These are phyloP conservation scores for Mucor plumbeus DNA, from an alignment of 371 early-diverging fungal genomes.

Conservation along the genomic window DNA sequence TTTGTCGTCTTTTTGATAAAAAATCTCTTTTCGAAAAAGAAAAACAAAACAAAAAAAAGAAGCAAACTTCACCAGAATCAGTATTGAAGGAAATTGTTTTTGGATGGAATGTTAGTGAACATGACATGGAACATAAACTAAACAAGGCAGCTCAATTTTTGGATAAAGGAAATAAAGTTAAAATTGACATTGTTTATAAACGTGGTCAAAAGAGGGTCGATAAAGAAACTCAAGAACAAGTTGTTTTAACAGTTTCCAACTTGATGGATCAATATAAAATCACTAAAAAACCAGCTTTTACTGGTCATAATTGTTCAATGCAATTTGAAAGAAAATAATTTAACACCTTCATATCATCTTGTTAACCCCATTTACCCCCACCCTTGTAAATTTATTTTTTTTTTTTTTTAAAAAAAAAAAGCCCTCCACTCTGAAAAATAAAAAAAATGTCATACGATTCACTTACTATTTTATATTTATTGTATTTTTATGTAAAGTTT, in stretches of 20 bases:
- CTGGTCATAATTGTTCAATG: constrained; percentile 40
- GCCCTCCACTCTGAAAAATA: constrained; percentile 9
- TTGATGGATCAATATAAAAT: constrained; percentile 39
- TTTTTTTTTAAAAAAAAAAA: no score
- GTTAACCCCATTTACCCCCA: background rate
- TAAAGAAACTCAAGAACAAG: constrained; percentile 29
- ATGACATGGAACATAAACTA: constrained; percentile 66
- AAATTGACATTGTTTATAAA: constrained; percentile 60
- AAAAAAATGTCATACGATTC: background rate
- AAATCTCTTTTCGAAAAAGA: constrained; percentile 57
- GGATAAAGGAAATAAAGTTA: constrained; percentile 64
- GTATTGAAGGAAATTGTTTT: constrained; percentile 61
- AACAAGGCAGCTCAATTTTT: constrained; percentile 56
- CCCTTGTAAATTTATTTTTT: constrained; percentile 3
- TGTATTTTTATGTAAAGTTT: background rate
- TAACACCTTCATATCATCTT: background rate
- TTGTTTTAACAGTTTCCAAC: constrained; percentile 23
- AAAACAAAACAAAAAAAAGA: constrained; percentile 56
- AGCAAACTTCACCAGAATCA: constrained; percentile 44
- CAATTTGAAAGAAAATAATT: constrained; percentile 42
- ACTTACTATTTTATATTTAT: background rate
- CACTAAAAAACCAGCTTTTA: constrained; percentile 35
- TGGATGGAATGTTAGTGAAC: constrained; percentile 62
- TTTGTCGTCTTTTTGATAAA: constrained; percentile 62
- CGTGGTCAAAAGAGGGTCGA: constrained; percentile 45